Percentiles rank a stretch among this genome's conserved stretches.
These are phyloP conservation scores for Periconia sp. DNA, from an alignment of 2,329 filamentous ascomycete species.

Conservation along the genomic window DNA sequence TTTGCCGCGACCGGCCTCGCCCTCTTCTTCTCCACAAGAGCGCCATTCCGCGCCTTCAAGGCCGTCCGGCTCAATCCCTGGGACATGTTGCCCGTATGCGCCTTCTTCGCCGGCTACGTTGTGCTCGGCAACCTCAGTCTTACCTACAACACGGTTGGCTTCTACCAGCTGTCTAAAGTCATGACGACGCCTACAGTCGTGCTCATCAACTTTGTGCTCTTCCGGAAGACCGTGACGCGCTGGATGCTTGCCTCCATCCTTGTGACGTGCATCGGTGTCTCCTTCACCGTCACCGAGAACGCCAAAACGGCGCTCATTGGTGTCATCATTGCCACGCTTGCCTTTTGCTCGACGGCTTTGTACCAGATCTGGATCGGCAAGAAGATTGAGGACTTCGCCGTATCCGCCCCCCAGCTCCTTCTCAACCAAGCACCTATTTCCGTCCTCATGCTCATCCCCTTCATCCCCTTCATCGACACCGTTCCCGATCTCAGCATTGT, in stretches of 20 bases:
- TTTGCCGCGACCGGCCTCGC: slow-evolving; percentile 53
- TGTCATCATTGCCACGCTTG: slow-evolving; percentile 50
- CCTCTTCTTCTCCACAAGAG: slow-evolving; percentile 50
- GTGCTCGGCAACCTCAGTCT: slow-evolving; percentile 55
- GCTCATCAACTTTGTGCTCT: slow-evolving; percentile 52
- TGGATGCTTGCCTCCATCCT: slow-evolving; percentile 51
- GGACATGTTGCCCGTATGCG: slow-evolving; percentile 54
- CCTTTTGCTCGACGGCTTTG: slow-evolving; percentile 53
- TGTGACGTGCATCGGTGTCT: slow-evolving; percentile 52
- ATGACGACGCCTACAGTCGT: slow-evolving; percentile 57
- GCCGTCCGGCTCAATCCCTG: slow-evolving; percentile 51
- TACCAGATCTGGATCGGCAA: slow-evolving; percentile 58
- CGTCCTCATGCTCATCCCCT: slow-evolving; percentile 50
- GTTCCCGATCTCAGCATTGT: slow-evolving; percentile 44
- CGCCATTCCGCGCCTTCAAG: slow-evolving; percentile 53
- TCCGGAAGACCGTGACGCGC: slow-evolving; percentile 49
- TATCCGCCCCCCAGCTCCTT: slow-evolving; percentile 52
- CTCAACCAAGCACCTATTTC: slow-evolving; percentile 55
- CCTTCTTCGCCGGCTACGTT: slow-evolving; percentile 55
- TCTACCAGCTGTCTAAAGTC: slow-evolving; percentile 57
- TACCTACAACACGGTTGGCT: slow-evolving; percentile 55
- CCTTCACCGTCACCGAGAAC: slow-evolving; percentile 50
- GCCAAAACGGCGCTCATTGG: slow-evolving; percentile 50
- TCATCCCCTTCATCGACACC: slow-evolving; percentile 53
- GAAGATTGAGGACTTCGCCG: slow-evolving; percentile 55